Conservation (phyloP, 2,329 filamentous ascomycete species). For the Zymoseptoria pseudotritici region DNA sequence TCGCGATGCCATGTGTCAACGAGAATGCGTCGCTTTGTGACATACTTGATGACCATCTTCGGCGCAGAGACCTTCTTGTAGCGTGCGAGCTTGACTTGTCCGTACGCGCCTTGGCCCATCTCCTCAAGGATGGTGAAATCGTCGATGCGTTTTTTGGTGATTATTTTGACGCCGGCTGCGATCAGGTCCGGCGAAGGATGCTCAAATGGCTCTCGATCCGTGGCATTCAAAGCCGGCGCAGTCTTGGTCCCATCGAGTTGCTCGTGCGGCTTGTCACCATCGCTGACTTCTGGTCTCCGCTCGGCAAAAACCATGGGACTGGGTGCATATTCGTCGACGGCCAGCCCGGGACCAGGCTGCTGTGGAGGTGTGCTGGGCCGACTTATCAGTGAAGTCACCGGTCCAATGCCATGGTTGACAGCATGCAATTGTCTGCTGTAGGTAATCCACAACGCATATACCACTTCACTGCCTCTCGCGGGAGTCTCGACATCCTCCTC, state of each 20-base stretch:
- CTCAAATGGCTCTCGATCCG: constrained; percentile 30
- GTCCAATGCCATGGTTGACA: constrained; percentile 53
- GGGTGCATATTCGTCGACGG: constrained; percentile 13
- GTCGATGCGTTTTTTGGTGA: constrained; percentile 70
- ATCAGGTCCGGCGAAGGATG: constrained; percentile 31
- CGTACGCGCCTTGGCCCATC: constrained; percentile 97
- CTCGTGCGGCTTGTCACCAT: constrained; percentile 3
- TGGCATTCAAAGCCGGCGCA: not conserved
- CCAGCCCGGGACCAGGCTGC: constrained; percentile 47
- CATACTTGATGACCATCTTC: constrained; percentile 94
- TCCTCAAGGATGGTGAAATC: constrained; percentile 93
- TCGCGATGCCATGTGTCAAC: constrained; percentile 98
- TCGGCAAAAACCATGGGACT: constrained; percentile 30
- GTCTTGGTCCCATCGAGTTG: not conserved
- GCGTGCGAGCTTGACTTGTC: constrained; percentile 89
- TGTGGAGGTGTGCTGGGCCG: constrained; percentile 64
- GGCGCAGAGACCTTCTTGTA: constrained; percentile 64
- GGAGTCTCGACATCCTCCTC: constrained; percentile 51
- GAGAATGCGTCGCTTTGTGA: constrained; percentile 91
- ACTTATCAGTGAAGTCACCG: constrained; percentile 57
- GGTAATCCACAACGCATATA: constrained; percentile 94
- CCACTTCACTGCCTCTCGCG: constrained; percentile 62
- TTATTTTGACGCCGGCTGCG: constrained; percentile 23
- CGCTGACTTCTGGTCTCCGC: constrained; percentile 14
- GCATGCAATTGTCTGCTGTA: constrained; percentile 91